Evolutionary conservation across 1,284 basidiomycete genomes (phyloP), one percentile per base, ranked within the genome.

Genomic region (Erythrobasidium hasegawianum): DNA sequence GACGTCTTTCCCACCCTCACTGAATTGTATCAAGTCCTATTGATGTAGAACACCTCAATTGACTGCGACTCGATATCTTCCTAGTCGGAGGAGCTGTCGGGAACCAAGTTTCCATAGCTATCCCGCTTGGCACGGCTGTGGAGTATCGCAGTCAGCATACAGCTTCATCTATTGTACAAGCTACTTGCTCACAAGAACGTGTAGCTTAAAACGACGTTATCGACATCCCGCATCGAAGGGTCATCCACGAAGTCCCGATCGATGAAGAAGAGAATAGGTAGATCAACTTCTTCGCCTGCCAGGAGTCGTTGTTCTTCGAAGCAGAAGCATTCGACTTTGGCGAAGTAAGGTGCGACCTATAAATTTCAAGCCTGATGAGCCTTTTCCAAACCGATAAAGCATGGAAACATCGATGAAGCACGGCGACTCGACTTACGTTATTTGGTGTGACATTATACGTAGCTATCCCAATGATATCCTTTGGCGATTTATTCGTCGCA

Each of bases 251-350:
- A 86, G 75, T 98, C 96, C 68, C 89, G 87, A 81, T 99, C 96
- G 71, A 98, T 95, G 81, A 99, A 99, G 82, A 98, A 99, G 70
- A 98, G 85, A 27, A 99, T 83, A 16, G 96, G 96, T 83, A 98
- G 89, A 78, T 99, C 96, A 18, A 99, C 90, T 78, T 97, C 94
- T 79, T 98, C 96, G 22, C 89, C 88, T 0, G 95, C 94, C 22
- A 97, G 81, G 18, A 99, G 84, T 74, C 88, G 90, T 78, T 99
- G 96, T 77, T 98, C 96, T 78, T 99, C 96, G 73, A 98, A 98
- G 79, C 96, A 99, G 81, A 99, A 99, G 74, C 96, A 99, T 78
- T 99, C 96, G 8, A 98, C 93, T 80, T 99, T 99, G 65, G 94
- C 91, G 76, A 99, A 99, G 78, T 97, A 98, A 0, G 95, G 93